A percentile compares a stretch with the other conserved stretches of the same genome.
These are phyloP conservation scores for Aurifilum marmelostoma DNA, from an alignment of 2,329 filamentous ascomycete species.

Conservation along the genomic window DNA sequence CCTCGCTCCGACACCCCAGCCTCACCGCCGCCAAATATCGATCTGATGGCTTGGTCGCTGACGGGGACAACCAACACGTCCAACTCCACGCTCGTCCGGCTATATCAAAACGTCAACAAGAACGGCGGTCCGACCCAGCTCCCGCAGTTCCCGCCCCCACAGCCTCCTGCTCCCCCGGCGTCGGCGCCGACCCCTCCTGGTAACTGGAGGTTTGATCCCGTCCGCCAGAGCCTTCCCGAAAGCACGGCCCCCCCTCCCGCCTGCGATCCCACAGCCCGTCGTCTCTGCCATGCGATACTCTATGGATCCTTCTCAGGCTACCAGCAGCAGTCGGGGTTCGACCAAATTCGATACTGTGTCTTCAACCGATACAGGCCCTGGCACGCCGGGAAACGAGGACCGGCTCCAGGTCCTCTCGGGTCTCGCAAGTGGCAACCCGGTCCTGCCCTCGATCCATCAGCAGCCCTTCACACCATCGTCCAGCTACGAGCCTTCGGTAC, in stretches of 20 bases:
- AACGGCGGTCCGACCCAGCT: slow-evolving; percentile 38
- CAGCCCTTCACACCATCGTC: slow-evolving; percentile 45
- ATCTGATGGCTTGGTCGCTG: slow-evolving; percentile 79
- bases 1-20: slow-evolving; percentile 49
- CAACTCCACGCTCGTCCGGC: slow-evolving; percentile 78
- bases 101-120: slow-evolving; percentile 65
- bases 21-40: slow-evolving; percentile 50
- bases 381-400: slow-evolving; percentile 36
- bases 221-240: slow-evolving; percentile 59
- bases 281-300: slow-evolving; percentile 53
- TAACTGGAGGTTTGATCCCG: slow-evolving; percentile 64
- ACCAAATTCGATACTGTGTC: slow-evolving; percentile 38
- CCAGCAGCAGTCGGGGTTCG: slow-evolving; percentile 32
- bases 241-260: slow-evolving; percentile 50
- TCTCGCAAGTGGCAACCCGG: slow-evolving; percentile 32
- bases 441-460: slow-evolving; percentile 25
- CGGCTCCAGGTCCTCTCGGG: slow-evolving; percentile 35
- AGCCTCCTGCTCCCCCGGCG: slow-evolving; percentile 23
- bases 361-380: slow-evolving; percentile 34
- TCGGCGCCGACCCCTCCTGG: slow-evolving; percentile 51
- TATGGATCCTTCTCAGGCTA: slow-evolving; percentile 37
- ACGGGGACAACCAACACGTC: slow-evolving; percentile 86
- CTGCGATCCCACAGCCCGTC: slow-evolving; percentile 53
- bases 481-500: slow-evolving; percentile 49
- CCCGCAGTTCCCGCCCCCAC: slow-evolving; percentile 26